Percentiles rank a stretch among this genome's conserved stretches.
Conservation (phyloP, 1,284 basidiomycete genomes). For the Cutaneotrichosporon sp. region DNA sequence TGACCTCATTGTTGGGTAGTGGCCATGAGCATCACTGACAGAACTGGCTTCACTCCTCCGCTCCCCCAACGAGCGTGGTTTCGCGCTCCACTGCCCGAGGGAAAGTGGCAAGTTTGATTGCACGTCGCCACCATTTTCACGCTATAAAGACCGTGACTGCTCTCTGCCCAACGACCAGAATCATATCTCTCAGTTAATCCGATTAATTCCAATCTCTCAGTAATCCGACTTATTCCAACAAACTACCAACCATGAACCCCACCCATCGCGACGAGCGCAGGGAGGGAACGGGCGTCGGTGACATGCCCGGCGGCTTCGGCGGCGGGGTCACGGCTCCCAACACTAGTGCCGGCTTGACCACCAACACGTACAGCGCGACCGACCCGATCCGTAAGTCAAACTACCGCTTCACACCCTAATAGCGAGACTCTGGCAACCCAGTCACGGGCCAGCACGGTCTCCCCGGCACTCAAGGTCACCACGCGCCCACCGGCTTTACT, state of each 20-base stretch:
- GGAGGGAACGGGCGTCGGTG: conserved; percentile 4
- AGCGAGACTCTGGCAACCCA: neutral
- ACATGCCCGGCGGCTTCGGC: conserved; percentile 6
- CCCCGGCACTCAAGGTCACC: neutral
- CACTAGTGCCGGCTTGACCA: conserved; percentile 1
- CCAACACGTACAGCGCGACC: neutral
- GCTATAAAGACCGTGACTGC: too few species aligned
- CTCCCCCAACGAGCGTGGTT: too few species aligned
- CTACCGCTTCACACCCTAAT: too few species aligned
- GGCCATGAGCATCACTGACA: too few species aligned
- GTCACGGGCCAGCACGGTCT: neutral
- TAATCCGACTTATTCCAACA: neutral
- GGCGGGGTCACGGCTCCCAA: neutral
- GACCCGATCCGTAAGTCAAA: neutral
- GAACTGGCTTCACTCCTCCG: too few species aligned
- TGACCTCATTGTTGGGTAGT: too few species aligned
- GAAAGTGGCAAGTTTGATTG: too few species aligned
- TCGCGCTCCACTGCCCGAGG: too few species aligned
- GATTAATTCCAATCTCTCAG: neutral
- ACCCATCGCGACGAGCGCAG: neutral
- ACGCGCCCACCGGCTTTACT: neutral
- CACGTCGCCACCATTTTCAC: too few species aligned
- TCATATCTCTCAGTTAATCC: neutral
- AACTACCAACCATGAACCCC: conserved; percentile 5
- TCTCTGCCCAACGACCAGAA: too few species aligned